A percentile compares a stretch with the other conserved stretches of the same genome.
Evolutionary conservation across 2,329 filamentous ascomycete genomes (phyloP).

Genomic region (Beauveria bassiana): DNA sequence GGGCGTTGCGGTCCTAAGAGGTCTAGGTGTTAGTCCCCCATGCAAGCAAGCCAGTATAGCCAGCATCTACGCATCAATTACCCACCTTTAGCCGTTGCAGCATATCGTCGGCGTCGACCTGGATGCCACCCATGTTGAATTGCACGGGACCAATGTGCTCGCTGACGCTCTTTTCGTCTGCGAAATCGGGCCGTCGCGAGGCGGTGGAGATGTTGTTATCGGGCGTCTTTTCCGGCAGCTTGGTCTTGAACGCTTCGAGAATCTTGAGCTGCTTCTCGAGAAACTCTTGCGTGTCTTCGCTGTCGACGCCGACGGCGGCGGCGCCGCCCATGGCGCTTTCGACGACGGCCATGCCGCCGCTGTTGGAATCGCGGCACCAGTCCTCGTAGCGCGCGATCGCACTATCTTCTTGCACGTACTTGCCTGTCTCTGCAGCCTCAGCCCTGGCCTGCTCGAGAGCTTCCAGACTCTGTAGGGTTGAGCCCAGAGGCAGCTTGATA

Average conservation of each 20-base stretch:
- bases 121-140: constrained; percentile 94
- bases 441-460: constrained; percentile 17
- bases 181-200: constrained; percentile 24
- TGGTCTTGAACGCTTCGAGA: constrained; percentile 58
- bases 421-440: constrained; percentile 15
- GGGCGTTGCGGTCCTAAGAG: constrained; percentile 48
- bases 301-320: constrained; percentile 26
- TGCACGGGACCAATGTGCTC: constrained; percentile 91
- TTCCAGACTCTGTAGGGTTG: constrained; percentile 17
- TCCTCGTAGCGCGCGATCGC: constrained; percentile 71
- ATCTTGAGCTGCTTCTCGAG: constrained; percentile 65
- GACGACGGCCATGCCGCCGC: constrained; percentile 42
- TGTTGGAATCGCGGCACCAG: constrained; percentile 67
- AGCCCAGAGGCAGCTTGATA: constrained; percentile 49
- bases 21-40: neutral
- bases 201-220: constrained; percentile 18
- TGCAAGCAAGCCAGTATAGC: neutral
- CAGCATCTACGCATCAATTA: neutral
- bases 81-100: constrained; percentile 74
- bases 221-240: constrained; percentile 39
- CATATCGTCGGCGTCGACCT: constrained; percentile 92
- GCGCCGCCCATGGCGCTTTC: constrained; percentile 32
- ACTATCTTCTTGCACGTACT: constrained; percentile 27
- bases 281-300: constrained; percentile 67
- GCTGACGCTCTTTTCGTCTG: constrained; percentile 45